Conservation (phyloP, 345 rosid genomes). For the Salix udensis region DNA sequence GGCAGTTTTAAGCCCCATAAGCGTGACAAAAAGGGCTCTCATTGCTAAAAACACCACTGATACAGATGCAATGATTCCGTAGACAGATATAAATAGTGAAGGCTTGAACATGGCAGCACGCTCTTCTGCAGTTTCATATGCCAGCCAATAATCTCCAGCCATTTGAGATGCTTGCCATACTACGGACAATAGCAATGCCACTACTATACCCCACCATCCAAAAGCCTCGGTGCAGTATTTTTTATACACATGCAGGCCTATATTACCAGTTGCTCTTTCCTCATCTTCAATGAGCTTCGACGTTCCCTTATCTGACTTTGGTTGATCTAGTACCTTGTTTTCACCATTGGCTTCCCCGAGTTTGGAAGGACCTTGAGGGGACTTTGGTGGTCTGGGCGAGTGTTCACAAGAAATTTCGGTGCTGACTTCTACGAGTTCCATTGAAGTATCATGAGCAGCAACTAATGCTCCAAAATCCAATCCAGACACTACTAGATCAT, state of each 20-base stretch:
- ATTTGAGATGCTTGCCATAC: constrained; percentile 72
- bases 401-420: constrained; percentile 21
- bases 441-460: constrained; percentile 77
- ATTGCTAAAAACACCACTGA: constrained; percentile 50
- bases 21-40: constrained; percentile 50
- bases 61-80: constrained; percentile 50
- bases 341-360: constrained; percentile 48
- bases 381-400: constrained; percentile 39
- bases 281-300: constrained; percentile 85
- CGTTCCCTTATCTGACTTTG: constrained; percentile 44
- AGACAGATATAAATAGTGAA: constrained; percentile 54
- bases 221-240: constrained; percentile 75
- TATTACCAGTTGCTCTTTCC: constrained; percentile 77
- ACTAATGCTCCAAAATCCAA: constrained; percentile 73
- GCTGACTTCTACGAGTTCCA: constrained; percentile 77
- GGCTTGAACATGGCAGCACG: constrained; percentile 48
- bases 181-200: constrained; percentile 54
- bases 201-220: constrained; percentile 84
- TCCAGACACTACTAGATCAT: constrained; percentile 51
- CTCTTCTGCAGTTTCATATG: constrained; percentile 72
- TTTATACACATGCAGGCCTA: constrained; percentile 66
- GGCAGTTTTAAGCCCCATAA: constrained; percentile 76
- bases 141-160: constrained; percentile 93
- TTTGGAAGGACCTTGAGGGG: constrained; percentile 29
- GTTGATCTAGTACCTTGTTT: constrained; percentile 36